Base-by-base conservation (phyloP, 495 filamentous ascomycete genomes). In the Xylaria scruposa region DNA sequence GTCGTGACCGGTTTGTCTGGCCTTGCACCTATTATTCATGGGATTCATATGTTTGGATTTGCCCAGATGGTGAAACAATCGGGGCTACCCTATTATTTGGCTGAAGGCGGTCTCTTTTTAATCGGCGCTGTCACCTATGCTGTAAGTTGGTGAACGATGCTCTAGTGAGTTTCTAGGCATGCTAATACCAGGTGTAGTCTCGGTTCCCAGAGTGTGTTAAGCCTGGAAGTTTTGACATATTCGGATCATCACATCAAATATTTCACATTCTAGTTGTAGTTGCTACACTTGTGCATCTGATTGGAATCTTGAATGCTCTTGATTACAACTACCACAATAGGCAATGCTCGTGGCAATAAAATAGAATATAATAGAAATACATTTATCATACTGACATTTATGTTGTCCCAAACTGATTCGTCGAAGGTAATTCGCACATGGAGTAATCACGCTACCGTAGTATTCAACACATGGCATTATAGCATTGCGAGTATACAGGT, bases 221-320 rank as follows among this genome's bases (percentile, higher is more conserved):
- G 9, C 83, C 83, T 10, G 83, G 83, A n/a, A 79, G 75, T 36
- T 91, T 90, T 74, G 89, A 91, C 78, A 83, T 91, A 49, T 86
- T 84, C 76, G 89, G 89, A 10, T 85, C 83, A 67, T 90, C 88
- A 9, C 90, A 91, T 76, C 90, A 91, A 46, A 87, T 91, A 58
- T 91, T 91, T 77, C 90, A 91, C 79, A 81, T 90, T 64, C 76
- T 91, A 15, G 88, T 90, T 15, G 85, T 91, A n/a, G 81, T 87
- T 63, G 90, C 88, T 8, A 88, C 86, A 10, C 75, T 85, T 33
- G 80, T 87, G 64, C 90, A 91, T 79, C 78, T 91, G 73, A 82
- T 84, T 38, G 89, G 88, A 46, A 79, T 91, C 24, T 72, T 90
- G 67, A 79, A 81, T 64, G 89, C 89, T 36, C 89, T 89, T 75